Conservation (phyloP, 257 asterid species). For the Nicotiana sylvestris region DNA sequence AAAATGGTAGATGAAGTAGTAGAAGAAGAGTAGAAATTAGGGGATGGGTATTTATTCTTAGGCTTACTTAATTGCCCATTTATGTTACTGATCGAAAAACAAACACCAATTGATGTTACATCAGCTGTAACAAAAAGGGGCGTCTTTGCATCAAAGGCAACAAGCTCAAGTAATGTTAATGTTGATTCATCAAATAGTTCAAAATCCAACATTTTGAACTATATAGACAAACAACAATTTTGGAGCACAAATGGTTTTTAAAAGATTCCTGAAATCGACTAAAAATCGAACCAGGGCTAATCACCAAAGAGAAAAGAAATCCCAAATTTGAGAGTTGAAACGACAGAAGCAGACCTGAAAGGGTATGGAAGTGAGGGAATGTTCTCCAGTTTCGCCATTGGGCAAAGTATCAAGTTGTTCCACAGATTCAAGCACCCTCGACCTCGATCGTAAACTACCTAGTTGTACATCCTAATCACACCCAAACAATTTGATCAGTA, state of each 20-base stretch:
- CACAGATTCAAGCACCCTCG: conserved; percentile 37
- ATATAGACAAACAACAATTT: too few relatives aligned
- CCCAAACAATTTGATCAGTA: conserved; percentile 7
- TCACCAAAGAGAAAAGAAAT: not conserved
- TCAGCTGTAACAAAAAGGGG: not conserved
- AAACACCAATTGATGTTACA: not conserved
- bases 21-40: not conserved
- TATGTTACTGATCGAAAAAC: not conserved
- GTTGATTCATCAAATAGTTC: not conserved
- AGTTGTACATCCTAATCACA: conserved; percentile 37
- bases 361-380: conserved; percentile 46
- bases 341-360: conserved; percentile 51
- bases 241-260: too few relatives aligned
- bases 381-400: conserved; percentile 65
- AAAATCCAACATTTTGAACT: too few relatives aligned
- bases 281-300: not conserved
- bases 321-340: not conserved
- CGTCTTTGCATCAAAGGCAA: not conserved
- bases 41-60: not conserved
- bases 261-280: not conserved
- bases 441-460: conserved; percentile 30
- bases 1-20: not conserved
- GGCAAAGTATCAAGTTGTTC: conserved; percentile 46
- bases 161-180: not conserved
- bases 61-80: not conserved